Evolutionary conservation across 306 rosid genomes (phyloP), one percentile per base, ranked within the genome.

Genomic region (Acacia acuminata): DNA sequence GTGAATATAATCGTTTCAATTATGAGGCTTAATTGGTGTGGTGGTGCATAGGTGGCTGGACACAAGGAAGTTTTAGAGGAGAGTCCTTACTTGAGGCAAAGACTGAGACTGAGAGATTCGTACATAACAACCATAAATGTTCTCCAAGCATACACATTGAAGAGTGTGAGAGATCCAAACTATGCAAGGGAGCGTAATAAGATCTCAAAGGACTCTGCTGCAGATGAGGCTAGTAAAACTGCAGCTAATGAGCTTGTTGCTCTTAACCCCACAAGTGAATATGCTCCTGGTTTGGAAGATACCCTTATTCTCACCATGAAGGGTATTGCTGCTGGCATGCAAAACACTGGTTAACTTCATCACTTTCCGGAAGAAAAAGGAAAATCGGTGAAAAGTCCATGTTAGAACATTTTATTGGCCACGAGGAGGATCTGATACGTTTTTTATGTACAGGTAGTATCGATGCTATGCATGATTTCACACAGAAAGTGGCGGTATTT

Each of bases 301-400:
- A 94, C 98, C 69, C 96, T 94, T 82, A 92, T 94, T 81, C 85
- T 93, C 87, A 94, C 98, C 72, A 94, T 94, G 98, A 94, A 94
- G 93, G 98, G 98, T 77, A 90, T 94, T 83, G 98, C 98, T 77
- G 98, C 98, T 78, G 98, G 98, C 71, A 0, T 94, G 88, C 98
- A 94, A 81, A 94, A 94, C 93, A 94, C 98, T 1, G 76, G 76
- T 44, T 71, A 45, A 14, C 53, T 48, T 48, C 53, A 14, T 48
- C 53, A 48, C 8, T 38, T 38, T 38, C 42, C 42, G 8, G 5
- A 48, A 47, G 17, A 48, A 14, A 47, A 16, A 16, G 51, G 16
- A 10, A 13, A 16, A 10, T 16, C 1, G 0, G 1, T 14, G 53
- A 48, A 48, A 48, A 48, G 14, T 48, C 4, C 53, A 12, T 48